phyloP scores from a whole-genome alignment of 352 stramenopile genomes.

The Phytophthora aleatoria region DNA sequence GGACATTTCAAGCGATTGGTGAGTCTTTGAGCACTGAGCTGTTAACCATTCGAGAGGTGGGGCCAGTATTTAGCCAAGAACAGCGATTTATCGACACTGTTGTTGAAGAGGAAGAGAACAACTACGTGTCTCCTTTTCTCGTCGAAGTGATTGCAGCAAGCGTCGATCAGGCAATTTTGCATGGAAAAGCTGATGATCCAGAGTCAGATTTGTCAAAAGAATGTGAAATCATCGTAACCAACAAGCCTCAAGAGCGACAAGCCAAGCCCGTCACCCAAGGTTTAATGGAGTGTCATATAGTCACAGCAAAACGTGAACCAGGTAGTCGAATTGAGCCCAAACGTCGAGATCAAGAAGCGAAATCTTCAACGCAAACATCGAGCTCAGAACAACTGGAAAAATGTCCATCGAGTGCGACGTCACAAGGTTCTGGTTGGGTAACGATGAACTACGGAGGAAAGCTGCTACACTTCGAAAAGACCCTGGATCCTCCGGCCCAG shows the following conservation, averaged over 20 bases:
- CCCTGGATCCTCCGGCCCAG: background rate
- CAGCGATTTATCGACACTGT: background rate
- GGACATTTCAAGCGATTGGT: slow-evolving; percentile 17
- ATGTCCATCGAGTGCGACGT: slow-evolving; percentile 35
- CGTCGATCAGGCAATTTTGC: slow-evolving; percentile 16
- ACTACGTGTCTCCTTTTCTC: slow-evolving; percentile 23
- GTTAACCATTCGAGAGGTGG: slow-evolving; percentile 20
- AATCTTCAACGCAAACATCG: background rate
- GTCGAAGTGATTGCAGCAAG: slow-evolving; percentile 32
- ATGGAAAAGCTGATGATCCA: slow-evolving; percentile 10
- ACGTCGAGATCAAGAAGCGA: background rate
- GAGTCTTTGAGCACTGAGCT: slow-evolving; percentile 18
- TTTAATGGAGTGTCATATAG: background rate
- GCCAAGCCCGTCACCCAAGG: background rate
- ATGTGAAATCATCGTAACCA: background rate
- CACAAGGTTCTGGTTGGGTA: slow-evolving; percentile 34
- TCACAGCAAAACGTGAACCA: background rate
- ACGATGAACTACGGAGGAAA: slow-evolving; percentile 48
- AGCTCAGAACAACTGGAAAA: slow-evolving; percentile 7
- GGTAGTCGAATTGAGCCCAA: background rate
- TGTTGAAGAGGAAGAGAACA: slow-evolving; percentile 23
- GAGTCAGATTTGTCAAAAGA: background rate
- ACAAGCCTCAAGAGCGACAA: background rate
- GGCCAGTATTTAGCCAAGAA: slow-evolving; percentile 19
- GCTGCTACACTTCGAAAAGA: slow-evolving; percentile 45